These are phyloP conservation scores for Blastobotrys raffinosifermentans DNA, from an alignment of 1,139 yeast species.

Conservation along the genomic window DNA sequence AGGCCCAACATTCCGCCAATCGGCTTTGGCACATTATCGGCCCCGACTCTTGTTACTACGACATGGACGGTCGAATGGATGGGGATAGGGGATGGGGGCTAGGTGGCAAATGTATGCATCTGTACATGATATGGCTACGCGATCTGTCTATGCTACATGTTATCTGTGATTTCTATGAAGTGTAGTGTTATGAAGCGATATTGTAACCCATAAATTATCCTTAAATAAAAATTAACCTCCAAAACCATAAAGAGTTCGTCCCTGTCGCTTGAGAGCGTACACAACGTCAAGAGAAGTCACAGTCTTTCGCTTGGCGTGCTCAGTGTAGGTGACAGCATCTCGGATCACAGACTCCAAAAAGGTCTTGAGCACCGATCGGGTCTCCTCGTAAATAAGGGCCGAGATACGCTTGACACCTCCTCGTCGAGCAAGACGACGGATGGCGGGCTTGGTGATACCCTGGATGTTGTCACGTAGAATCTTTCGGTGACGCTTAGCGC, in stretches of 20 bases:
- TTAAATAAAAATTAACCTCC: slow-evolving; percentile 96
- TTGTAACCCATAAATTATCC: too few species aligned
- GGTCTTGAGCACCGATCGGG: slow-evolving; percentile 92
- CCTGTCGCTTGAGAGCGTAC: slow-evolving; percentile 99
- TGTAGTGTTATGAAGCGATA: too few species aligned
- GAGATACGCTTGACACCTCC: slow-evolving; percentile 99
- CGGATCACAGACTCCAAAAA: slow-evolving; percentile 97
- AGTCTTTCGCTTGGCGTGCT: slow-evolving; percentile 99
- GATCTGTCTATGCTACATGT: too few species aligned
- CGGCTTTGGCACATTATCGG: too few species aligned
- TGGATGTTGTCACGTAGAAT: slow-evolving; percentile 98
- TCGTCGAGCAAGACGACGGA: slow-evolving; percentile 99
- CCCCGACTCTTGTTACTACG: too few species aligned
- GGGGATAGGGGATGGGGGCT: too few species aligned
- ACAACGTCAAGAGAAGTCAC: slow-evolving; percentile 98
- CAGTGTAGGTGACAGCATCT: slow-evolving; percentile 99
- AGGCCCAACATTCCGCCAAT: too few species aligned
- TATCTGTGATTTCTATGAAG: too few species aligned
- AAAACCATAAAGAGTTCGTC: slow-evolving; percentile 99
- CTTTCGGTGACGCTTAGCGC: slow-evolving; percentile 99
- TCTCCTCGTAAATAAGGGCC: slow-evolving; percentile 98
- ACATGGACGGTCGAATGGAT: too few species aligned
- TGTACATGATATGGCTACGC: too few species aligned
- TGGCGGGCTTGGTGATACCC: slow-evolving; percentile 99
- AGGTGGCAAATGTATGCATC: too few species aligned